These are phyloP conservation scores for Trichosporon coremiiforme DNA, from an alignment of 1,284 basidiomycete species.

Conservation along the genomic window DNA sequence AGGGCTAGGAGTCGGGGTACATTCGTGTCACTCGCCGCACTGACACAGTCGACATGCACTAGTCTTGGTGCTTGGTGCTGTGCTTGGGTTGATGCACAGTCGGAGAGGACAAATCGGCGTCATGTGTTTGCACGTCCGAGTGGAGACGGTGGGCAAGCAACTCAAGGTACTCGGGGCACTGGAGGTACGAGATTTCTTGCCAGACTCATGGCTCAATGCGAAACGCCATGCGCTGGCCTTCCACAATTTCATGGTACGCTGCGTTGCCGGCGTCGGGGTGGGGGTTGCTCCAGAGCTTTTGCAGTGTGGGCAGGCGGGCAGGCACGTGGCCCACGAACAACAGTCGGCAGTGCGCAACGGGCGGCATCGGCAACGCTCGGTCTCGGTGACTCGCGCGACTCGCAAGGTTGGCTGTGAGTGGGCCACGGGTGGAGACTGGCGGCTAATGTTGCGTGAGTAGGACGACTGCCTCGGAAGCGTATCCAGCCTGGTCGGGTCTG, in stretches of 20 bases:
- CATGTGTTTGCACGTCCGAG: neutral
- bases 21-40: neutral
- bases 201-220: too few species aligned
- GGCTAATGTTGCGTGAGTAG: neutral
- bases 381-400: conserved; percentile 6
- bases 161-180: too few species aligned
- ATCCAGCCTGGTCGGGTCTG: too few species aligned
- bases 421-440: too few species aligned
- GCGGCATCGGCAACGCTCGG: conserved; percentile 2
- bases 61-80: neutral
- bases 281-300: neutral
- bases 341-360: neutral
- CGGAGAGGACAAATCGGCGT: too few species aligned
- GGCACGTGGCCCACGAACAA: neutral
- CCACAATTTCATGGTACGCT: too few species aligned
- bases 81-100: too few species aligned
- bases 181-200: too few species aligned
- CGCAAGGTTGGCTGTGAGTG: neutral
- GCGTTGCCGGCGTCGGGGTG: neutral
- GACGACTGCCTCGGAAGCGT: neutral
- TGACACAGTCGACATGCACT: neutral
- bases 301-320: neutral
- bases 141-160: neutral
- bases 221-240: too few species aligned
- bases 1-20: neutral